A percentile compares a stretch with the other conserved stretches of the same genome.
Conservation (phyloP, 2,329 filamentous ascomycete genomes). For the Bisporella sp. region DNA sequence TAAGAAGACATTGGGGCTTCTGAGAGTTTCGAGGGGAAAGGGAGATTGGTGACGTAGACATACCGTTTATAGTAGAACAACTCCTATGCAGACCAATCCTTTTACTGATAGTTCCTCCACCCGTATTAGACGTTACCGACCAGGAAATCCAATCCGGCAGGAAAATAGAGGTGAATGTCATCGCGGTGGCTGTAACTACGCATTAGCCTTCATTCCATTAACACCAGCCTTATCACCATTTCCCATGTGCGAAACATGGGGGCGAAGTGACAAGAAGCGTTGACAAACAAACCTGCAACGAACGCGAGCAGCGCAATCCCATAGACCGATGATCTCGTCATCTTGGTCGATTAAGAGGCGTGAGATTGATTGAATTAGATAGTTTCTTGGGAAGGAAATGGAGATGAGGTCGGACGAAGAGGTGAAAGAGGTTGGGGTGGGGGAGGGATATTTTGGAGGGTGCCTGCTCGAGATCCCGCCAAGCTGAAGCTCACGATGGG, state of each 20-base stretch:
- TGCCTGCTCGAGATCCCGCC: too few species aligned
- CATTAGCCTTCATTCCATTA: neutral
- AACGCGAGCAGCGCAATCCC: conserved; percentile 34
- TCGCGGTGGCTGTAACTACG: conserved; percentile 62
- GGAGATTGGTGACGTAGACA: too few species aligned
- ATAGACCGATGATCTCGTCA: conserved; percentile 39
- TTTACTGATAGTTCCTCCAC: conserved; percentile 48
- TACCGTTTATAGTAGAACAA: conserved; percentile 57
- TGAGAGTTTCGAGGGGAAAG: too few species aligned
- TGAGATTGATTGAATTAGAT: too few species aligned
- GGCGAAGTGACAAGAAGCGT: conserved; percentile 3
- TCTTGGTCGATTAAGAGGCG: conserved; percentile 13
- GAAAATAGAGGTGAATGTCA: conserved; percentile 64
- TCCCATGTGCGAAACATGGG: too few species aligned
- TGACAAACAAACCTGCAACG: conserved; percentile 33
- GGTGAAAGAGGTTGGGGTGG: too few species aligned
- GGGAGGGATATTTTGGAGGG: too few species aligned
- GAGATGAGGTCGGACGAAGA: too few species aligned
- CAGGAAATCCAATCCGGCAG: conserved; percentile 68
- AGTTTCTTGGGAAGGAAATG: too few species aligned
- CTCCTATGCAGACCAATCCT: conserved; percentile 72
- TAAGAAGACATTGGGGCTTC: too few species aligned
- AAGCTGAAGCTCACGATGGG: too few species aligned
- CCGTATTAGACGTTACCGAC: conserved; percentile 35
- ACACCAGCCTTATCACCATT: too few species aligned